Percentiles rank a stretch among this genome's conserved stretches.
These are phyloP conservation scores for Populus davidiana DNA, from an alignment of 345 rosid genomes.

Conservation along the genomic window DNA sequence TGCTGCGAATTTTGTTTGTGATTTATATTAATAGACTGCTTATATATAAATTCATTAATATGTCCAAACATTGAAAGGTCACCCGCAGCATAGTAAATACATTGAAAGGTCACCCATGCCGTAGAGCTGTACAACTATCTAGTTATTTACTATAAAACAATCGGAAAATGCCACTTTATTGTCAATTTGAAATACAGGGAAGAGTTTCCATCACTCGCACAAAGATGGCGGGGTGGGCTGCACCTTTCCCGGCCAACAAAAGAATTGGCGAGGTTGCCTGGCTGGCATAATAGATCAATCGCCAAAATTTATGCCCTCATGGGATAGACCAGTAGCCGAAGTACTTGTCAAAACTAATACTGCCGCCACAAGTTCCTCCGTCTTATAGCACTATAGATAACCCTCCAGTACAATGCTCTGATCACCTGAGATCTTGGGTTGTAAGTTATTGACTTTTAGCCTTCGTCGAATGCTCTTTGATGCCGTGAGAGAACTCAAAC, in stretches of 20 bases:
- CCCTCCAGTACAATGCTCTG: slow-evolving; percentile 55
- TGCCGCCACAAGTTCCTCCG: background rate
- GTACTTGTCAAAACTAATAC: background rate
- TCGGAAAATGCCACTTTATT: background rate
- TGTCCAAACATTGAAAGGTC: no score
- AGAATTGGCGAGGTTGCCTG: background rate
- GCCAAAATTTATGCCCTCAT: no score
- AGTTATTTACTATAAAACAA: background rate
- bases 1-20: no score
- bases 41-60: no score
- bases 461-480: slow-evolving; percentile 37
- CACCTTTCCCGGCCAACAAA: background rate
- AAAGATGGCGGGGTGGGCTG: background rate
- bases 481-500: slow-evolving; percentile 10
- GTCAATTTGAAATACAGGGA: background rate
- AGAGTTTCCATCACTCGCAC: background rate
- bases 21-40: no score
- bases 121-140: no score
- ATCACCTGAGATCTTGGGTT: slow-evolving; percentile 27
- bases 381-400: slow-evolving; percentile 33
- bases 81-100: no score
- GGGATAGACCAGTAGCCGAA: background rate
- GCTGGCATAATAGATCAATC: background rate
- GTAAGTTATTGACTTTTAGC: slow-evolving; percentile 44
- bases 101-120: no score